These are phyloP conservation scores for Malus orientalis DNA, from an alignment of 306 rosid species.

Conservation along the genomic window DNA sequence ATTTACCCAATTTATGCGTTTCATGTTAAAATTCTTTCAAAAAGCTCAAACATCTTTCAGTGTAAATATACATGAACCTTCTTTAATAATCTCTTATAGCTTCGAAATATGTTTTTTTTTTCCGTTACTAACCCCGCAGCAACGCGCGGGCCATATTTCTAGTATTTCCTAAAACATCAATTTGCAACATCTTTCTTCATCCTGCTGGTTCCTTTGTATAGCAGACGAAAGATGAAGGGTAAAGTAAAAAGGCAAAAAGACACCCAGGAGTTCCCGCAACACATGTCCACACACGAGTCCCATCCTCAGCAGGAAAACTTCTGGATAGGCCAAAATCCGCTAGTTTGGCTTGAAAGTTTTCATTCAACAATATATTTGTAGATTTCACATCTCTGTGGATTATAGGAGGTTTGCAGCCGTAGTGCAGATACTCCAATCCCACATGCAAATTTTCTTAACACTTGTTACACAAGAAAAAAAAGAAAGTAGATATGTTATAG, in stretches of 20 bases:
- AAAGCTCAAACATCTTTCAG: too few species aligned
- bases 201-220: not conserved
- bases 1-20: too few species aligned
- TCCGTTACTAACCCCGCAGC: too few species aligned
- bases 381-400: slow-evolving; percentile 64
- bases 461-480: not conserved
- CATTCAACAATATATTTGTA: slow-evolving; percentile 49
- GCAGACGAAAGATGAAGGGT: not conserved
- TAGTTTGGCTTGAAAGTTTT: slow-evolving; percentile 35
- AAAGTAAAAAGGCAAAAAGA: not conserved
- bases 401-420: slow-evolving; percentile 46
- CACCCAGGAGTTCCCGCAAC: slow-evolving; percentile 60
- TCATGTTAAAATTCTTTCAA: too few species aligned
- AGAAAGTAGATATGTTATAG: not conserved
- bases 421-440: slow-evolving; percentile 57
- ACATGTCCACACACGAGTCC: slow-evolving; percentile 28
- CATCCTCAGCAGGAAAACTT: slow-evolving; percentile 27
- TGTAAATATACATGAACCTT: too few species aligned
- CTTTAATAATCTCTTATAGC: too few species aligned
- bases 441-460: not conserved
- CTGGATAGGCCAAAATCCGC: slow-evolving; percentile 67
- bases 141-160: too few species aligned
- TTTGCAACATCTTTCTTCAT: not conserved
- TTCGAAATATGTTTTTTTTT: too few species aligned
- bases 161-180: not conserved